Base-by-base conservation (phyloP, 495 filamentous ascomycete species). In the Amorphotheca resinae region DNA sequence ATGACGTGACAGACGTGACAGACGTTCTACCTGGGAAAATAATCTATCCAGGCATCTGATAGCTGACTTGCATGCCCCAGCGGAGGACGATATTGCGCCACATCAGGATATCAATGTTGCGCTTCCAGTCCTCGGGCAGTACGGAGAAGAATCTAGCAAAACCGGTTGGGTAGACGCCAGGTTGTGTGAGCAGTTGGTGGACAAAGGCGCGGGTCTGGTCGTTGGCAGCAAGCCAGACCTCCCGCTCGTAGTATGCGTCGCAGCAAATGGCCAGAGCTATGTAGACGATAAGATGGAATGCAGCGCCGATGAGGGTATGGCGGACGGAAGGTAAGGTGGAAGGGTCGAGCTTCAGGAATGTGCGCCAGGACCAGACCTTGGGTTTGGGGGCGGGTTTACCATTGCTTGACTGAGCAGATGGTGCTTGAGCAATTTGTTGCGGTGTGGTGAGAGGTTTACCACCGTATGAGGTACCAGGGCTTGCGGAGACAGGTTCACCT, bases 271-370 rank as follows among this genome's bases (percentile, higher is more conserved):
- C 6, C n/a, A 40, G 9, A 14, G n/a, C 16, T 21, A 3, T 3
- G 22, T 40, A 40, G 38, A 40, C 2, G 12, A 40, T 18, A n/a
- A 40, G 38, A 16, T 40, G 38, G n/a, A 25, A 40, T 21, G 22
- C 14, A 1, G 26, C 1, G 16, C 22, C 38, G 21, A 28, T 9
- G 12, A 40, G 9, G 12, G 38, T 28, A 9, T 12, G 18, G 7
- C 21, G 6, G 14, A 17, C 12, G 5, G 21, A 8, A 9, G 21
- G 38, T 3, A 40, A 4, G 3, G n/a, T 22, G 1, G 2, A 8
- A 1, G 21, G 38, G 11, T 28, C n/a, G 22, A 16, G n/a, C 4
- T 4, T 5, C 3, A 33, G 4, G 34, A 37, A 8, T 16, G 17
- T 37, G 34, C 18, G 11, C 34, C 34, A 37, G 14, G 14, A 9